These are phyloP conservation scores for Aspergillus alliaceus DNA, from an alignment of 2,329 filamentous ascomycete genomes.

Conservation along the genomic window DNA sequence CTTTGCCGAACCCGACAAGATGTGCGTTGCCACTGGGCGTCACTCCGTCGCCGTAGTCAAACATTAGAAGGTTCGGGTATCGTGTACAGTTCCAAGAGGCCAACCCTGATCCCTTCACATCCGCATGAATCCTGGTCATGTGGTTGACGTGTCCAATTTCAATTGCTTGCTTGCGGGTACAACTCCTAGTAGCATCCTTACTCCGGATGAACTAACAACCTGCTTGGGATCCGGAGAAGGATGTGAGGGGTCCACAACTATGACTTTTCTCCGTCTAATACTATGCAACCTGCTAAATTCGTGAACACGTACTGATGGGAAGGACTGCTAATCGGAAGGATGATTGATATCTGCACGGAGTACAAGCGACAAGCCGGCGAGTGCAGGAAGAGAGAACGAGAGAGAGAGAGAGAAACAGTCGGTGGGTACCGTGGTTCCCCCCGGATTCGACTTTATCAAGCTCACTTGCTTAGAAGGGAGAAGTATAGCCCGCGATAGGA, in stretches of 20 bases:
- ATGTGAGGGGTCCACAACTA: neutral
- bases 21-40: neutral
- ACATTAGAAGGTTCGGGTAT: neutral
- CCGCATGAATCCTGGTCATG: conserved; percentile 23
- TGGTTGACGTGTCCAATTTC: conserved; percentile 14
- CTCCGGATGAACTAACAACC: neutral
- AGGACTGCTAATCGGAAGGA: neutral
- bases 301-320: neutral
- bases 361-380: neutral
- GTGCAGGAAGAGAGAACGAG: no score
- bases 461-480: neutral
- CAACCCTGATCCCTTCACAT: conserved; percentile 7
- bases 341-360: neutral
- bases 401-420: no score
- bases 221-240: no score
- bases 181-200: neutral
- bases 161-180: conserved; percentile 19
- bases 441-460: neutral
- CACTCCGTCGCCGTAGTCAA: conserved; percentile 3
- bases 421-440: neutral
- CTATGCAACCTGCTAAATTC: neutral
- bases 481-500: neutral
- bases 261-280: neutral
- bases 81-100: conserved; percentile 3
- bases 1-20: conserved; percentile 2